A percentile compares a stretch with the other conserved stretches of the same genome.
phyloP scores from a whole-genome alignment of 108 stramenopile species.

The Cyclotella atomus region DNA sequence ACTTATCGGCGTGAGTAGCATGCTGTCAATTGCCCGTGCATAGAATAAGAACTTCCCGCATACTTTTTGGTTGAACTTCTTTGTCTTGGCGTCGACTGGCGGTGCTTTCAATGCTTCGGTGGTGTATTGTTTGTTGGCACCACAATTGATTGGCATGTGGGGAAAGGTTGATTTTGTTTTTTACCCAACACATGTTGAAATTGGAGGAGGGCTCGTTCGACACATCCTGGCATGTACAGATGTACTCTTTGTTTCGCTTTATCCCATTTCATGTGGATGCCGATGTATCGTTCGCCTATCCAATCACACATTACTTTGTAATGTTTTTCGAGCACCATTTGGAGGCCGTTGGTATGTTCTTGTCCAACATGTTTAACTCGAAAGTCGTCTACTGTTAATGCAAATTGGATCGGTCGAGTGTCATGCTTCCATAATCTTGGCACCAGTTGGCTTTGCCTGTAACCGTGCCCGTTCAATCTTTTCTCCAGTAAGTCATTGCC shows the following conservation, averaged over 20 bases:
- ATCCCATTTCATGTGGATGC: constrained; percentile 5
- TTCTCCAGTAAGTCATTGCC: constrained; percentile 2
- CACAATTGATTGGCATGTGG: background rate
- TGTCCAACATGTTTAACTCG: constrained; percentile 10
- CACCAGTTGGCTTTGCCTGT: background rate
- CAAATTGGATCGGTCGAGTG: constrained; percentile 5
- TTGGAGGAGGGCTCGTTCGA: background rate
- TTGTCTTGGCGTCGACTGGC: background rate
- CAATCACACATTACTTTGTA: constrained; percentile 9
- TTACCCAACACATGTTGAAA: background rate
- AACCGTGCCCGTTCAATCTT: background rate
- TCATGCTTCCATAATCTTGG: constrained; percentile 13
- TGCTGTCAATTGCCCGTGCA: background rate
- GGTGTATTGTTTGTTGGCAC: background rate
- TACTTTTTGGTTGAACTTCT: background rate
- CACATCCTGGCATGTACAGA: constrained; percentile 10
- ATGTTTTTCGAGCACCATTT: background rate
- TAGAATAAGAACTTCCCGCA: background rate
- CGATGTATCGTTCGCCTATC: background rate
- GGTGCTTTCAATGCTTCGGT: background rate
- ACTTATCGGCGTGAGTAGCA: background rate
- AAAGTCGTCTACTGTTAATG: constrained; percentile 6
- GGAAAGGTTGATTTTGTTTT: background rate
- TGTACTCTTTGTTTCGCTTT: background rate
- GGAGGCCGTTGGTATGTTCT: background rate